Conservation (phyloP, 106 monocot genomes). For the Ottelia alismoides region DNA sequence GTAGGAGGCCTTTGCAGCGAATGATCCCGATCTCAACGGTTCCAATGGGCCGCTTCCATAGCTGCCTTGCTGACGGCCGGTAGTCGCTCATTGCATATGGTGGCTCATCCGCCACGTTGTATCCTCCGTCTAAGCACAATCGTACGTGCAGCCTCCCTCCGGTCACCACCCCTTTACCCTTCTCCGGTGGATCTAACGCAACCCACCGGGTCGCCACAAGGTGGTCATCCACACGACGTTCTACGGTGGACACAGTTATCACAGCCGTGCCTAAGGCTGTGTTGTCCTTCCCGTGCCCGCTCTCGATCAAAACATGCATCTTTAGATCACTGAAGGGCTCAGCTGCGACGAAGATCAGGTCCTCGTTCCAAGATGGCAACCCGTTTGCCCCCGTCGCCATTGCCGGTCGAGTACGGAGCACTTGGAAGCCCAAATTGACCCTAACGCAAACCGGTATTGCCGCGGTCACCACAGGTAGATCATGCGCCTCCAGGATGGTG, state of each 20-base stretch:
- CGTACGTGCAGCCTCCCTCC: constrained; percentile 61
- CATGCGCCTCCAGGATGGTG: constrained; percentile 66
- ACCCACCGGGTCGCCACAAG: constrained; percentile 68
- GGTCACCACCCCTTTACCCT: background rate
- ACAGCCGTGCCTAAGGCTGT: constrained; percentile 28
- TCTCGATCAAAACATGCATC: constrained; percentile 41
- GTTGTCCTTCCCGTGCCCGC: constrained; percentile 38
- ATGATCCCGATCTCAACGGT: constrained; percentile 70
- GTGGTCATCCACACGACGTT: constrained; percentile 80
- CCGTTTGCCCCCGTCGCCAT: constrained; percentile 26
- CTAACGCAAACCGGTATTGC: constrained; percentile 27
- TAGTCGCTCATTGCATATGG: constrained; percentile 48
- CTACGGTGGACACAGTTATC: constrained; percentile 45
- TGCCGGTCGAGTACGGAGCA: constrained; percentile 37
- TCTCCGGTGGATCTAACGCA: constrained; percentile 27
- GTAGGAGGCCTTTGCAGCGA: constrained; percentile 57
- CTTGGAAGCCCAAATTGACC: constrained; percentile 54
- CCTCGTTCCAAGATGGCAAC: constrained; percentile 68
- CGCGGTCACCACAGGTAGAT: constrained; percentile 12
- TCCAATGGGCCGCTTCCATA: constrained; percentile 65
- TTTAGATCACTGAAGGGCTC: constrained; percentile 64
- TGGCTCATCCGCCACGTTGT: constrained; percentile 73
- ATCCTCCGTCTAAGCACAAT: constrained; percentile 75
- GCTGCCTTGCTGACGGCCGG: constrained; percentile 87
- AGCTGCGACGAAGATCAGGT: constrained; percentile 65